phyloP scores from a whole-genome alignment of 2,329 filamentous ascomycete species.

The Dactylellina sp. region DNA sequence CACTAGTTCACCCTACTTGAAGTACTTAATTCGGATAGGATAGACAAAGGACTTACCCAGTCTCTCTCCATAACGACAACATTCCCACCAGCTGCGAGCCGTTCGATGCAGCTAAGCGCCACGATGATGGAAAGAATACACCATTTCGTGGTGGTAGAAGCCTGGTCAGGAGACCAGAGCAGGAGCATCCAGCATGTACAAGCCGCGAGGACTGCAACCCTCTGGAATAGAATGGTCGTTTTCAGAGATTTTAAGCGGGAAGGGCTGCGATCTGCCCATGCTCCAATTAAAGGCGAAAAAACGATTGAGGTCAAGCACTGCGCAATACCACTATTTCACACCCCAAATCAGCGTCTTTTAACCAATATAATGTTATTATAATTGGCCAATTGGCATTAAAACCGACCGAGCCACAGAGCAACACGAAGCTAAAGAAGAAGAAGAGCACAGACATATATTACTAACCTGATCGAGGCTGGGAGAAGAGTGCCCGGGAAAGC shows the following conservation, averaged over 20 bases:
- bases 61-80: slow-evolving; percentile 67
- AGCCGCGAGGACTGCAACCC: slow-evolving; percentile 64
- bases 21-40: neutral
- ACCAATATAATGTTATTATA: no score
- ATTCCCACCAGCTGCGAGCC: slow-evolving; percentile 65
- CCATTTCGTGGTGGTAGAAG: slow-evolving; percentile 18
- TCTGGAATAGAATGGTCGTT: slow-evolving; percentile 65
- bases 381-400: no score
- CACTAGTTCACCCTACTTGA: no score
- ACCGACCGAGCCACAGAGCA: no score
- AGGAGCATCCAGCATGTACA: slow-evolving; percentile 65
- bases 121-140: slow-evolving; percentile 63
- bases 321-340: slow-evolving; percentile 61
- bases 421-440: no score
- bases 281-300: slow-evolving; percentile 65
- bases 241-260: slow-evolving; percentile 64
- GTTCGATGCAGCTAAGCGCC: slow-evolving; percentile 64
- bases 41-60: slow-evolving; percentile 62
- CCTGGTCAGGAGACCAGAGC: slow-evolving; percentile 51
- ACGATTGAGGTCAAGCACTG: slow-evolving; percentile 64
- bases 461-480: slow-evolving; percentile 41
- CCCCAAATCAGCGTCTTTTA: slow-evolving; percentile 20
- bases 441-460: neutral
- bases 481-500: slow-evolving; percentile 40
- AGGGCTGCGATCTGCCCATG: slow-evolving; percentile 65